Evolutionary conservation across 2,329 filamentous ascomycete genomes (phyloP), one percentile per base, ranked within the genome.

Genomic region (Emmonsia crescens): DNA sequence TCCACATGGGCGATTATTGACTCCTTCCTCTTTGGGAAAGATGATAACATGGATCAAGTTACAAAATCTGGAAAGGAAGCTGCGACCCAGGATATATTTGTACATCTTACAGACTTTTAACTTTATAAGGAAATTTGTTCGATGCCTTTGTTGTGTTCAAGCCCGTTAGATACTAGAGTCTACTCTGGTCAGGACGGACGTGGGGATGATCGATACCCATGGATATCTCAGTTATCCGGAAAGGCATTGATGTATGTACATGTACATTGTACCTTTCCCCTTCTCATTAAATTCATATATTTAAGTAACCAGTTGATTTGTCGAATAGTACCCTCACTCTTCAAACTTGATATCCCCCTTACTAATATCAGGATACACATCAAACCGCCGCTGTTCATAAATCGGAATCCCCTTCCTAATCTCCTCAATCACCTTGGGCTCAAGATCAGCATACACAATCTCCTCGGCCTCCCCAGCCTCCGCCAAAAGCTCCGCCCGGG

Each of bases 291-390:
- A 19, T 29, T 6, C 21, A 46, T 49, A 49, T 49, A 49, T 49
- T 46, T 46, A 21, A 49, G 12, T 19, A 49, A 29, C 6, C 29
- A 29, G 24, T 16, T 49, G 4, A 16, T 49, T 29, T 16, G 24
- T 14, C 21, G 9, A 27, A 48, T 19, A 6, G 40, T 48, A 12
- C 24, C 24, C 40, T 61, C 63, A 72, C 62, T 78, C 75, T 48
- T 78, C 72, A 66, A 73, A 76, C 36, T 68, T 73, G 6, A 75
- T 67, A 62, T 80, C 77, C 1, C 83, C 86, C 69, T 83, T 76
- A 69, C 86, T 91, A 38, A 99, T 85, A 79, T 99, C 92, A 0
- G 91, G 89, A 74, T 99, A 99, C 24, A 99, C 88, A 75, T 99
- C 94, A 73, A 96, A 99, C 67, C 94, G 81, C 69, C 94, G 83